These are phyloP conservation scores for Pseudocercospora vitis DNA, from an alignment of 2,329 filamentous ascomycete genomes.

Conservation along the genomic window DNA sequence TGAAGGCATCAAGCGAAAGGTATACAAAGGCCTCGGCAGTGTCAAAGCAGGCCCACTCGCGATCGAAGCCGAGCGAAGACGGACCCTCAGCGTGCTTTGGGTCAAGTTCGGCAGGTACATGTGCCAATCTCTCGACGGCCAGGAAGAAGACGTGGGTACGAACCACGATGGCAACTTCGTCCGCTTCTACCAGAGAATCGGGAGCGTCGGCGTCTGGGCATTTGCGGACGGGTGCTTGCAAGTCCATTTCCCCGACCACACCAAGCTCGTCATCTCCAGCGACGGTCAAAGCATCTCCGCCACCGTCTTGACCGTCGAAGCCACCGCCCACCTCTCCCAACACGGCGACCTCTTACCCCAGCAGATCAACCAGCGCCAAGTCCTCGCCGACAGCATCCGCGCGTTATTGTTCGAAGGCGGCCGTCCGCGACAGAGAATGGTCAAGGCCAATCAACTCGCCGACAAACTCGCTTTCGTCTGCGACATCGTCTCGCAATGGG, in stretches of 20 bases:
- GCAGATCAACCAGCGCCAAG: slow-evolving; percentile 67
- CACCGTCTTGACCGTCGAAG: slow-evolving; percentile 71
- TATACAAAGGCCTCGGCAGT: slow-evolving; percentile 53
- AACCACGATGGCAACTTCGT: slow-evolving; percentile 56
- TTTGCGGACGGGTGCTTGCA: slow-evolving; percentile 79
- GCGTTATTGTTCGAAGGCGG: slow-evolving; percentile 65
- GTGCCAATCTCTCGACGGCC: slow-evolving; percentile 46
- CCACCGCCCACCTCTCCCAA: slow-evolving; percentile 63
- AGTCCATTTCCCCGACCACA: slow-evolving; percentile 88
- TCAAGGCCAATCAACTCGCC: slow-evolving; percentile 70
- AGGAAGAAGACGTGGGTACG: slow-evolving; percentile 40
- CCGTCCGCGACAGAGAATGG: slow-evolving; percentile 52
- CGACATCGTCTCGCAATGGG: slow-evolving; percentile 69
- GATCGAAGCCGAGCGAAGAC: slow-evolving; percentile 49
- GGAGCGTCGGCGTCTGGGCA: slow-evolving; percentile 78
- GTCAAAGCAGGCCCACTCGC: slow-evolving; percentile 36
- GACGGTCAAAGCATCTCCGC: slow-evolving; percentile 76
- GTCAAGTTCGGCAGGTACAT: slow-evolving; percentile 74
- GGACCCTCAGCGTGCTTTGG: slow-evolving; percentile 59
- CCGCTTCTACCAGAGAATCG: slow-evolving; percentile 78
- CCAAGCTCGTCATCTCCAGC: slow-evolving; percentile 75
- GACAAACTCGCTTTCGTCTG: slow-evolving; percentile 73
- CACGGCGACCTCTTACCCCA: slow-evolving; percentile 64
- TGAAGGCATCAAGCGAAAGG: slow-evolving; percentile 57
- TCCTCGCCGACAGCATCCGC: slow-evolving; percentile 70